Evolutionary conservation across 2,329 filamentous ascomycete species (phyloP).

Genomic region (Clathrospora elynae): DNA sequence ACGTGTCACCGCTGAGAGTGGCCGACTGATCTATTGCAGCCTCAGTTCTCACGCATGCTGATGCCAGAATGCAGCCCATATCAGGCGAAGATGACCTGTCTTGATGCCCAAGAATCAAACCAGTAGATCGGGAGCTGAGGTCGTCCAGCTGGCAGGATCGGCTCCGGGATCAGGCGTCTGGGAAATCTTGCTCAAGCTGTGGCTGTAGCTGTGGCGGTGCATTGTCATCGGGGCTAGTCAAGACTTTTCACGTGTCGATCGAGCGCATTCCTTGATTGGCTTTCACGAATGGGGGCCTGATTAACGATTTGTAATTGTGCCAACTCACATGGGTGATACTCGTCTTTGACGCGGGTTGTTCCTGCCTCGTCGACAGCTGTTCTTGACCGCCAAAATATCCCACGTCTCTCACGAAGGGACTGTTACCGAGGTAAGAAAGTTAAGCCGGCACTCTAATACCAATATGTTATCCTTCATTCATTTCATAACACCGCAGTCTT

Average conservation of each 20-base stretch:
- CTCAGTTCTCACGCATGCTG: constrained; percentile 31
- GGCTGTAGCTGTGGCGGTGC: constrained; percentile 14
- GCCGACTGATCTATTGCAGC: constrained; percentile 24
- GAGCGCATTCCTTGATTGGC: too few relatives aligned
- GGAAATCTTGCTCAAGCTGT: constrained; percentile 5
- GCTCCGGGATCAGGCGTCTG: not conserved
- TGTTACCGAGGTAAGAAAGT: too few relatives aligned
- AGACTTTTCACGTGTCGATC: too few relatives aligned
- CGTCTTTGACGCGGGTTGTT: not conserved
- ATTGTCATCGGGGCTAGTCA: too few relatives aligned
- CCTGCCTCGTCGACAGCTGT: not conserved
- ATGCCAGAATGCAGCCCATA: constrained; percentile 30
- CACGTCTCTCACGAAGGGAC: not conserved
- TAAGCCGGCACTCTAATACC: too few relatives aligned
- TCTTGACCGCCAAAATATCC: not conserved
- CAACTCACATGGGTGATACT: not conserved
- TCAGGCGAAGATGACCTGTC: constrained; percentile 24
- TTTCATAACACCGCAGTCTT: too few relatives aligned
- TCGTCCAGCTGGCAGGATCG: constrained; percentile 15
- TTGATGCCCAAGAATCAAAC: constrained; percentile 31
- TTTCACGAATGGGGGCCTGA: too few relatives aligned
- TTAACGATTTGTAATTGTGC: not conserved
- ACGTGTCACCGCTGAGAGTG: constrained; percentile 41
- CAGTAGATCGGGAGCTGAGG: constrained; percentile 1
- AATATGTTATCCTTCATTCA: too few relatives aligned